A percentile compares a stretch with the other conserved stretches of the same genome.
Conservation (phyloP, 108 stramenopile species). For the Hondaea fermentalgiana region DNA sequence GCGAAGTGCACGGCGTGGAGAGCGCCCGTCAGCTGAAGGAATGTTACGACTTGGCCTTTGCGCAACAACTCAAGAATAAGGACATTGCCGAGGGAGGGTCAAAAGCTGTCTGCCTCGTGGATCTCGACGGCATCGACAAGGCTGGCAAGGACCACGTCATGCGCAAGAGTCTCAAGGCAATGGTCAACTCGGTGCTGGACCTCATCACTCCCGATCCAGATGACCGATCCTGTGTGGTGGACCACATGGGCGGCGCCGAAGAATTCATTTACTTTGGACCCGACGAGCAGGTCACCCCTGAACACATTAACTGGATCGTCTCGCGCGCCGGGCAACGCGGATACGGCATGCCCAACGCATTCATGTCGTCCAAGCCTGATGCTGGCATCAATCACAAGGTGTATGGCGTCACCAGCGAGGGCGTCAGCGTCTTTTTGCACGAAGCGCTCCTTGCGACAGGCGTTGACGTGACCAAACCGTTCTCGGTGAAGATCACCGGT, state of each 20-base stretch:
- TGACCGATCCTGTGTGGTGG: slow-evolving; percentile 67
- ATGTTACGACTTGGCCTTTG: slow-evolving; percentile 80
- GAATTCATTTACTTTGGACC: slow-evolving; percentile 94
- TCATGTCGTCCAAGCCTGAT: slow-evolving; percentile 91
- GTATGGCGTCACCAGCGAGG: slow-evolving; percentile 91
- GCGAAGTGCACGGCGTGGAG: slow-evolving; percentile 80
- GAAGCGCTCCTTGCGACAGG: slow-evolving; percentile 64
- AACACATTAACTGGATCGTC: slow-evolving; percentile 92
- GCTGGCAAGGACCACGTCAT: slow-evolving; percentile 64
- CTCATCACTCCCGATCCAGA: slow-evolving; percentile 81
- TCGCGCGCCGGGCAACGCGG: slow-evolving; percentile 73
- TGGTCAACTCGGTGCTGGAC: slow-evolving; percentile 86
- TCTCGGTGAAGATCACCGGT: slow-evolving; percentile 89
- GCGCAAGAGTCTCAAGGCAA: slow-evolving; percentile 90
- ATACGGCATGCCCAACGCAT: slow-evolving; percentile 78
- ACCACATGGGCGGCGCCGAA: slow-evolving; percentile 65
- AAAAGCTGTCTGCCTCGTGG: slow-evolving; percentile 81
- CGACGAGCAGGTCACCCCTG: slow-evolving; percentile 91
- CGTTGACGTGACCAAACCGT: slow-evolving; percentile 24
- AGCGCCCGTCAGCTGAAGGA: slow-evolving; percentile 86
- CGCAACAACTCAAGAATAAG: slow-evolving; percentile 94
- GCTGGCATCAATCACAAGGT: slow-evolving; percentile 96
- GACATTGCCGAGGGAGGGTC: slow-evolving; percentile 97
- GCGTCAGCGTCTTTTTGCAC: slow-evolving; percentile 86
- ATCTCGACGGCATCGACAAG: slow-evolving; percentile 56